Evolutionary conservation across 2,329 filamentous ascomycete species (phyloP), one percentile per base, ranked within the genome.

Genomic region (Beauveria varroae): DNA sequence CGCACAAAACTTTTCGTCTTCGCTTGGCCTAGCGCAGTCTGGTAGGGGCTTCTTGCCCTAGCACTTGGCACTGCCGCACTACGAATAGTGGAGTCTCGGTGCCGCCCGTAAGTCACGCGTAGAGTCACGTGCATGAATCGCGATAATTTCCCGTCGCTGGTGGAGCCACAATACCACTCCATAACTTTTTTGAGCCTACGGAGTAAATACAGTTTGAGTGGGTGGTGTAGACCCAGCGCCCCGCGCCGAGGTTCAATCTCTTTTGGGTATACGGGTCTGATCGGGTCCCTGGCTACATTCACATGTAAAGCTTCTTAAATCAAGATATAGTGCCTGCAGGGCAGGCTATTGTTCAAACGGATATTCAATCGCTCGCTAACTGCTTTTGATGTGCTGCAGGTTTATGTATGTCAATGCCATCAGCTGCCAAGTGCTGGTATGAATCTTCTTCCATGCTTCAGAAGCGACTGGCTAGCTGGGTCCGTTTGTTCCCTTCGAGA

Each of bases 41-140:
- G 66, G 20, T 18, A 28, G 71, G 73, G 71, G 68, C 67, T 72
- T 66, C 62, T 60, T 73, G 73, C 73, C 73, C 73, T 75, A 75
- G 65, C 4, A 43, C 16, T 1, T 34, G 5, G 34, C 30, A 30
- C 30, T 2, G 2, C 4, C 10, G 5, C 3, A 16, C 2, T 37
- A 16, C 5, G 12, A 37, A 16, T 2, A 22, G 50, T 53, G 52
- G 40, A 55, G 37, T 10, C 30, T 5, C 14, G 14, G 44, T 12
- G 20, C n/a, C n/a, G 18, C 14, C 41, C 2, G 37, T 22, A 37
- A 46, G 59, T 65, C 55, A 61, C 60, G 57, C 24, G 44, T n/a
- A 12, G 0, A 1, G 7, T 62, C 65, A 66, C 37, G 60, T 67
- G 60, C 5, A 2, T 2, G 18, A 14, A 61, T 55, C 51, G 22